These are phyloP conservation scores for Pisolithus sp. DNA, from an alignment of 768 basidiomycete genomes.

Conservation along the genomic window DNA sequence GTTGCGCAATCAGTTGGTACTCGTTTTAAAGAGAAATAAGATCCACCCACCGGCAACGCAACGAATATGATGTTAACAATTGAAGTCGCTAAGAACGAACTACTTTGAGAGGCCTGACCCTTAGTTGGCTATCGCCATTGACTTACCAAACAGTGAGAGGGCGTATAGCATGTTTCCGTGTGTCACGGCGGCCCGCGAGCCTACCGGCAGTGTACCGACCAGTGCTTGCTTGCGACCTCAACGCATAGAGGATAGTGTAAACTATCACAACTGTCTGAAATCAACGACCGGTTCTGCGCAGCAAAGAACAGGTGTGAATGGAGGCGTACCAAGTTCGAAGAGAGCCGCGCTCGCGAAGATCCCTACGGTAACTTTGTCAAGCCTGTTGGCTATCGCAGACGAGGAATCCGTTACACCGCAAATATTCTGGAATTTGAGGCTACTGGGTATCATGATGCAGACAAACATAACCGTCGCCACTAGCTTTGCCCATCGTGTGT, in stretches of 20 bases:
- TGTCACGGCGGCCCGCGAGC: background rate
- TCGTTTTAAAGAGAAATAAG: background rate
- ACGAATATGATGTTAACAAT: constrained; percentile 5
- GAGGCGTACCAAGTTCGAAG: constrained; percentile 6
- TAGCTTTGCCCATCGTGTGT: background rate
- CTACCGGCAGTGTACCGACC: background rate
- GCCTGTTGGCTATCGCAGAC: background rate
- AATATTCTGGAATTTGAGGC: constrained; percentile 1
- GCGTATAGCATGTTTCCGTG: constrained; percentile 7
- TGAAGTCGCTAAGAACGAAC: background rate
- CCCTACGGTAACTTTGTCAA: constrained; percentile 2
- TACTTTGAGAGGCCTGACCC: background rate
- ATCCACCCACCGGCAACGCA: constrained; percentile 3
- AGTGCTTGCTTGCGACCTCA: background rate
- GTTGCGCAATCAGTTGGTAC: background rate
- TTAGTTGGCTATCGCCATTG: background rate
- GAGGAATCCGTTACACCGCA: background rate
- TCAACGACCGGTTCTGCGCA: background rate
- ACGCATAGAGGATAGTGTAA: background rate
- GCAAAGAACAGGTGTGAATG: background rate
- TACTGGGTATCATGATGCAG: constrained; percentile 1
- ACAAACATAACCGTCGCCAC: constrained; percentile 3
- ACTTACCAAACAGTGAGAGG: constrained; percentile 4
- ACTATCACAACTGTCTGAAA: background rate
- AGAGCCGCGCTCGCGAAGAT: constrained; percentile 5